Evolutionary conservation across 2,329 filamentous ascomycete species (phyloP).

Genomic region (Clarireedia homoeocarpa): DNA sequence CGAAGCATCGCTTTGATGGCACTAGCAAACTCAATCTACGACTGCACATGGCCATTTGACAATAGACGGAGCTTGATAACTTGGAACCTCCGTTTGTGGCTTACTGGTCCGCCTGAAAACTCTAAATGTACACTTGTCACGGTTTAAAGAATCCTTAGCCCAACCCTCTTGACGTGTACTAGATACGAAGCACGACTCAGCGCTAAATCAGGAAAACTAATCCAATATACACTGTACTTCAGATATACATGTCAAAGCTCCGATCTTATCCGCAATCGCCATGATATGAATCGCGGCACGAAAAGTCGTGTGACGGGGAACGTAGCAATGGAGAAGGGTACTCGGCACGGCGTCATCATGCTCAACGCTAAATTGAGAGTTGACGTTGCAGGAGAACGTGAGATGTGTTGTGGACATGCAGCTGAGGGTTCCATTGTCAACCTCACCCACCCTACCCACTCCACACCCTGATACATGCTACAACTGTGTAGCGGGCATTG

Average conservation of each 20-base stretch:
- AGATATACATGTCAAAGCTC: not conserved
- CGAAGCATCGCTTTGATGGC: not conserved
- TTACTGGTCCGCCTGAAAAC: not conserved
- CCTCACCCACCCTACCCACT: not conserved
- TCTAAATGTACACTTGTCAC: not conserved
- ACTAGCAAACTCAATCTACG: not conserved
- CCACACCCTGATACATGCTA: not conserved
- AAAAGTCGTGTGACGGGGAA: not conserved
- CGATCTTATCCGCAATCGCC: not conserved
- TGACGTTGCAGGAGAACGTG: not conserved
- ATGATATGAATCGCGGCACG: not conserved
- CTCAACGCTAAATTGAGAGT: not conserved
- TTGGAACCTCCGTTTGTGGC: not conserved
- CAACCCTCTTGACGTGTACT: not conserved
- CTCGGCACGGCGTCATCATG: not conserved
- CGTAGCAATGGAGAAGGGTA: not conserved
- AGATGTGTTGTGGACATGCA: constrained; percentile 3
- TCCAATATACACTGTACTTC: not conserved
- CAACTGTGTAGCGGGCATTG: not conserved
- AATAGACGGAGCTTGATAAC: not conserved
- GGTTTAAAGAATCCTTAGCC: not conserved
- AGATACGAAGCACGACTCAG: not conserved
- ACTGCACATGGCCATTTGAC: not conserved
- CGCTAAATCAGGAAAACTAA: not conserved
- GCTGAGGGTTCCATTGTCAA: constrained; percentile 6